phyloP scores from a whole-genome alignment of 2,329 filamentous ascomycete genomes.

The Cladobotryum protrusum region DNA sequence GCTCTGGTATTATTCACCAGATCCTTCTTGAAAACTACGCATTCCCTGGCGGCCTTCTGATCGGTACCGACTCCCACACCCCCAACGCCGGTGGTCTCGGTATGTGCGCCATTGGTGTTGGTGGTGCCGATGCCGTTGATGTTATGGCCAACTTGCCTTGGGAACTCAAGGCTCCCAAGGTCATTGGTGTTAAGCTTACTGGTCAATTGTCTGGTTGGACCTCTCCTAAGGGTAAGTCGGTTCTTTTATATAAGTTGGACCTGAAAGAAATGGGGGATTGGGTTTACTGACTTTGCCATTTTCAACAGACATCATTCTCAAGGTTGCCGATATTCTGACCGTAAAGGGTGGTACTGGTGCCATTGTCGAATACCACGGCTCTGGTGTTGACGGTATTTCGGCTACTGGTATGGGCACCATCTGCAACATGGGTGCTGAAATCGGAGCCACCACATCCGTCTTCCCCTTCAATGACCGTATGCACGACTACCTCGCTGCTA shows the following conservation, averaged over 20 bases:
- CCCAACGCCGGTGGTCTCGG: constrained; percentile 95
- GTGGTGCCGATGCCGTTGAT: constrained; percentile 96
- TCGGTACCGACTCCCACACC: constrained; percentile 96
- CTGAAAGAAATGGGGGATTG: neutral
- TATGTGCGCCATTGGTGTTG: constrained; percentile 92
- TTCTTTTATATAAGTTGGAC: constrained; percentile 5
- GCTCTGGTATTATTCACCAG: constrained; percentile 99
- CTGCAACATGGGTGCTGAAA: constrained; percentile 64
- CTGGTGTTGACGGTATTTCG: constrained; percentile 67
- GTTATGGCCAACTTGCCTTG: constrained; percentile 96
- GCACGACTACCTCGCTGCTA: constrained; percentile 91
- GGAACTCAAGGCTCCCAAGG: constrained; percentile 96
- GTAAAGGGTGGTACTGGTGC: constrained; percentile 97
- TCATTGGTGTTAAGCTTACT: constrained; percentile 94
- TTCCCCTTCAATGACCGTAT: constrained; percentile 98
- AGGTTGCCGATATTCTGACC: constrained; percentile 92
- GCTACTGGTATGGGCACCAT: constrained; percentile 87
- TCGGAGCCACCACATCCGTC: constrained; percentile 81
- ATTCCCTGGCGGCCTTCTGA: constrained; percentile 96
- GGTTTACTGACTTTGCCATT: neutral
- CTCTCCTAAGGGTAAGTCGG: constrained; percentile 71
- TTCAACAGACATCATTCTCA: constrained; percentile 81
- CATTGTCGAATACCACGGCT: constrained; percentile 72
- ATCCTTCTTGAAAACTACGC: constrained; percentile 98
- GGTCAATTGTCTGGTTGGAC: constrained; percentile 88